Conservation (phyloP, 1,284 basidiomycete species). For the Volvariella surrecta region DNA sequence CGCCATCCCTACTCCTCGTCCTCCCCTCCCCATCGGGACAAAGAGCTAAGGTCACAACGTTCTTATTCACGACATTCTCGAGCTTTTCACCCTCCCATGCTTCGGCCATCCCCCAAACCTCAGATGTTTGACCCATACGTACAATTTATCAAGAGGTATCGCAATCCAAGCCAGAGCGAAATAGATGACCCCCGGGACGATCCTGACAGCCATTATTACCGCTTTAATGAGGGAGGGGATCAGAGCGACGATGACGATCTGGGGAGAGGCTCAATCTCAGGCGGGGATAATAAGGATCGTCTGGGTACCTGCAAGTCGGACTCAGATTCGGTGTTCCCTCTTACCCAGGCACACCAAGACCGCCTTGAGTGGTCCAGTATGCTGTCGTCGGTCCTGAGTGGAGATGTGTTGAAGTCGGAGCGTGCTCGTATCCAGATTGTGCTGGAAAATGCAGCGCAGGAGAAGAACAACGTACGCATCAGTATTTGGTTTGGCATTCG, state of each 20-base stretch:
- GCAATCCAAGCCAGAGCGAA: constrained; percentile 27
- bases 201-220: constrained; percentile 68
- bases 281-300: constrained; percentile 41
- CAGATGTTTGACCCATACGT: constrained; percentile 52
- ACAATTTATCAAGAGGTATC: constrained; percentile 69
- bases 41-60: constrained; percentile 18
- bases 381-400: constrained; percentile 85
- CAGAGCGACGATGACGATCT: constrained; percentile 66
- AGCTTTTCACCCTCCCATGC: constrained; percentile 18
- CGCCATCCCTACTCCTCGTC: constrained; percentile 20
- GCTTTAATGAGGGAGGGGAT: constrained; percentile 63
- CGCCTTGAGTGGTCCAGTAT: constrained; percentile 93
- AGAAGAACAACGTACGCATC: constrained; percentile 56
- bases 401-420: constrained; percentile 90
- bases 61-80: constrained; percentile 22
- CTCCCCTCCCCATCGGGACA: constrained; percentile 18
- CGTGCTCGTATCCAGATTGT: constrained; percentile 81
- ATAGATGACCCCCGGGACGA: constrained; percentile 64
- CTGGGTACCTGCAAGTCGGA: constrained; percentile 48
- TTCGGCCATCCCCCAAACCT: constrained; percentile 15
- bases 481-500: constrained; percentile 89
- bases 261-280: constrained; percentile 19
- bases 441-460: constrained; percentile 57
- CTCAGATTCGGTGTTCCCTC: constrained; percentile 50
- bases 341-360: constrained; percentile 67